These are phyloP conservation scores for Flaveria brownii DNA, from an alignment of 129 eudicot species.

Conservation along the genomic window DNA sequence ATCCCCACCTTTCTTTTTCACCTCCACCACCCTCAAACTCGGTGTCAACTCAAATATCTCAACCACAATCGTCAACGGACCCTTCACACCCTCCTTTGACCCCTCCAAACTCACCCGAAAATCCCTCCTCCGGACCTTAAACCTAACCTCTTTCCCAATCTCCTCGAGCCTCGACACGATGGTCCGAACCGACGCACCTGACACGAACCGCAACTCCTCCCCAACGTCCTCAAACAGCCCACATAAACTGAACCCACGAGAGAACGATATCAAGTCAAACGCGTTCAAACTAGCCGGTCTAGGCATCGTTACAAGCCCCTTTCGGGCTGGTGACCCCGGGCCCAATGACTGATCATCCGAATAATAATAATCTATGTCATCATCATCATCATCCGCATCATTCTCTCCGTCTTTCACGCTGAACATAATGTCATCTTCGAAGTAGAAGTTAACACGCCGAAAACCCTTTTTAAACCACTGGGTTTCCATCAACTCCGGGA, in stretches of 20 bases:
- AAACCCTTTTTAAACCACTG: slow-evolving; percentile 23
- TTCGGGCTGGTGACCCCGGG: no score
- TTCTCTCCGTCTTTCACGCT: slow-evolving; percentile 10
- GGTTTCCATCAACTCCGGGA: slow-evolving; percentile 22
- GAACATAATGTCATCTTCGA: slow-evolving; percentile 4
- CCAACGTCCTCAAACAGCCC: slow-evolving; percentile 20
- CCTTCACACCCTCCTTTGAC: slow-evolving; percentile 17
- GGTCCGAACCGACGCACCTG: background rate
- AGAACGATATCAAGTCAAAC: slow-evolving; percentile 17
- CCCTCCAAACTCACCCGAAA: slow-evolving; percentile 19
- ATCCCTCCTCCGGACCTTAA: slow-evolving; percentile 10
- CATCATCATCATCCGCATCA: background rate
- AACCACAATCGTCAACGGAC: slow-evolving; percentile 7
- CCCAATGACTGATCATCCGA: background rate
- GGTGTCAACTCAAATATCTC: slow-evolving; percentile 22
- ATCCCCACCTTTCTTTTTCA: slow-evolving; percentile 2
- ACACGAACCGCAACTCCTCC: slow-evolving; percentile 13
- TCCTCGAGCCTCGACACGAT: background rate
- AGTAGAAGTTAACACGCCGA: slow-evolving; percentile 1
- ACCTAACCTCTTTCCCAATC: slow-evolving; percentile 13
- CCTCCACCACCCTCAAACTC: slow-evolving; percentile 8
- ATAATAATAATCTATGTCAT: background rate
- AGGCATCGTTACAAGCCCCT: background rate
- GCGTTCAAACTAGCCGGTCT: slow-evolving; percentile 22
- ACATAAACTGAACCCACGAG: slow-evolving; percentile 17